Conservation (phyloP, 257 asterid species). For the Thymus mandschuricus region DNA sequence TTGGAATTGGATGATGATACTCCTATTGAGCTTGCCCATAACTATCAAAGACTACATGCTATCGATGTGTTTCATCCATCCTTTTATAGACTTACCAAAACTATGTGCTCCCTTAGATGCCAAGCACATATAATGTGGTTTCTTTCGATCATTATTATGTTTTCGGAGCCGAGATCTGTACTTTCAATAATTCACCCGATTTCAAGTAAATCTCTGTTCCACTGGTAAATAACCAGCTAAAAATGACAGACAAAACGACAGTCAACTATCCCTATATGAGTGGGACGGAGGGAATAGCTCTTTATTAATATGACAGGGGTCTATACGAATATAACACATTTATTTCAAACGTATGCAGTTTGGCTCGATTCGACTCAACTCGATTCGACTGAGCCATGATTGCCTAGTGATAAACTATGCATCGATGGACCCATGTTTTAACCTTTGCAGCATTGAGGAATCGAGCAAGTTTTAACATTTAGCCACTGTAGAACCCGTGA, state of each 20-base stretch:
- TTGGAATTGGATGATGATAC: neutral
- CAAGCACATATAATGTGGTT: neutral
- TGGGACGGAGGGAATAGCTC: too few relatives aligned
- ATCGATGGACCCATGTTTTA: slow-evolving; percentile 13
- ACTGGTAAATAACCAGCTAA: neutral
- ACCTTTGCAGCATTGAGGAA: slow-evolving; percentile 16
- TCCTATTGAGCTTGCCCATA: slow-evolving; percentile 35
- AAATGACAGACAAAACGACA: neutral
- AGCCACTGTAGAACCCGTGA: slow-evolving; percentile 43
- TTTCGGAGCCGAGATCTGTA: neutral
- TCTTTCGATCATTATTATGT: neutral
- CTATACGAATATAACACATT: neutral
- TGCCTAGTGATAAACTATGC: neutral
- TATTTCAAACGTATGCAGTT: too few relatives aligned
- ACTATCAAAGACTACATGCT: neutral
- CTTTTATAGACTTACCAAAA: slow-evolving; percentile 37
- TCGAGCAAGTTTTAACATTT: slow-evolving; percentile 33
- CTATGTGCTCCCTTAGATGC: slow-evolving; percentile 21
- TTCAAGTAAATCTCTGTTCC: neutral
- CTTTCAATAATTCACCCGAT: too few relatives aligned
- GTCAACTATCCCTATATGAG: neutral
- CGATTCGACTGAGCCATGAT: neutral
- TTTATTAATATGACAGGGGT: too few relatives aligned
- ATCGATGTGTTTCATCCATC: neutral
- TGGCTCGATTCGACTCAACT: neutral